Evolutionary conservation across 2,329 filamentous ascomycete genomes (phyloP).

Genomic region (Colletotrichum sp.): DNA sequence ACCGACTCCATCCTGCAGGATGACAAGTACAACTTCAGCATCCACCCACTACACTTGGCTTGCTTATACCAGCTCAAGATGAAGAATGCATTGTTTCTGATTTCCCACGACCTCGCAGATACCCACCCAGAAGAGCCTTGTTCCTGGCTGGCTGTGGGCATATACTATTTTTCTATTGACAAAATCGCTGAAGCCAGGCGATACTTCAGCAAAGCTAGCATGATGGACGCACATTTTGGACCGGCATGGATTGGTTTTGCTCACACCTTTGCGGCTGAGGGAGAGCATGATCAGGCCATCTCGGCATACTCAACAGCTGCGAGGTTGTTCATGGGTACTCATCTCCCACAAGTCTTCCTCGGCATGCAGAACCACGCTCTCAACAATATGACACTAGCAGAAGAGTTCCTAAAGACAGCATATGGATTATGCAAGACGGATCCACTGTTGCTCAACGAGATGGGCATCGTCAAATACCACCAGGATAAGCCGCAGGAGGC

Average conservation of each 20-base stretch:
- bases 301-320: conserved; percentile 97
- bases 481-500: conserved; percentile 81
- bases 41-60: conserved; percentile 90
- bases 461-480: conserved; percentile 95
- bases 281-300: conserved; percentile 97
- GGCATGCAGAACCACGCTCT: conserved; percentile 98
- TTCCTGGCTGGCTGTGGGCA: conserved; percentile 92
- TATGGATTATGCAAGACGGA: conserved; percentile 84
- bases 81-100: conserved; percentile 88
- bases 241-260: conserved; percentile 99
- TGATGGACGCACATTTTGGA: conserved; percentile 97
- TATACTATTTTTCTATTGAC: conserved; percentile 89
- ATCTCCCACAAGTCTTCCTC: conserved; percentile 92
- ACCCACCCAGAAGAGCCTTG: conserved; percentile 89
- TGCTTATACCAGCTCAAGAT: conserved; percentile 87
- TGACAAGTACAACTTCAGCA: conserved; percentile 87
- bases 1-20: conserved; percentile 82
- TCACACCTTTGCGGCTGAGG: conserved; percentile 96
- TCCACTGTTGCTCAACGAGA: conserved; percentile 90
- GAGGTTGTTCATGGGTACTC: conserved; percentile 93
- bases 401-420: conserved; percentile 92
- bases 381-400: conserved; percentile 91
- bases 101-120: conserved; percentile 92
- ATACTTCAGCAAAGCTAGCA: conserved; percentile 96
- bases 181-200: conserved; percentile 92